Percentiles rank a stretch among this genome's conserved stretches.
Evolutionary conservation across 129 eudicot species (phyloP).

Genomic region (Artemisia annua): DNA sequence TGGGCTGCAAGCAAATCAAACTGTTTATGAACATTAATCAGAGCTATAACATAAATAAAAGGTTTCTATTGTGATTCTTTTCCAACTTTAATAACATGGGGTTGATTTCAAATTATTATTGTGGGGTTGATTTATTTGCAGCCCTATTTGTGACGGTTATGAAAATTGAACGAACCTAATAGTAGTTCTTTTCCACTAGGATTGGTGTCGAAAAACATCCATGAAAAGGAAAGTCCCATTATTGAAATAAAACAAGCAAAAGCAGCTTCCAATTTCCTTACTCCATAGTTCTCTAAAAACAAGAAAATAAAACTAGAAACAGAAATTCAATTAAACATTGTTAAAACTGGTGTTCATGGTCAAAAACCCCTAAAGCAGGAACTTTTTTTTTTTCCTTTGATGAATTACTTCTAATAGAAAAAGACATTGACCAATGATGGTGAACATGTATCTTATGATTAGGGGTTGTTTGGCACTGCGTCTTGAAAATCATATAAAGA

Average conservation of each 20-base stretch:
- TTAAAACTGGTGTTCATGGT: not conserved
- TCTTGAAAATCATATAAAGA: too few relatives aligned
- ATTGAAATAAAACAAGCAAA: slow-evolving; percentile 64
- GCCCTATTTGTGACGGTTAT: not conserved
- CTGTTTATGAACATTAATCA: not conserved
- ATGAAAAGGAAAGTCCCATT: slow-evolving; percentile 72
- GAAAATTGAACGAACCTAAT: slow-evolving; percentile 36
- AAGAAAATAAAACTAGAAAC: slow-evolving; percentile 63
- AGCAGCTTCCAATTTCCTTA: slow-evolving; percentile 72
- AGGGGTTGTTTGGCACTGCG: too few relatives aligned
- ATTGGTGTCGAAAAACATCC: slow-evolving; percentile 71
- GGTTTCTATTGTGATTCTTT: too few relatives aligned
- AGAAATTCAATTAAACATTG: not conserved
- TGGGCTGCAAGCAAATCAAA: slow-evolving; percentile 18
- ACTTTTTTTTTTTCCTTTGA: too few relatives aligned
- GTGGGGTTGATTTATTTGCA: slow-evolving; percentile 12
- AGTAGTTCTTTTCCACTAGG: slow-evolving; percentile 59
- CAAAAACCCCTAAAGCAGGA: too few relatives aligned
- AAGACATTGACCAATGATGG: too few relatives aligned
- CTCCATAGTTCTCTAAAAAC: slow-evolving; percentile 80
- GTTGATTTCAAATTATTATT: not conserved
- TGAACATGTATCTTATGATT: too few relatives aligned
- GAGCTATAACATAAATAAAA: not conserved
- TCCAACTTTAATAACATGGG: not conserved
- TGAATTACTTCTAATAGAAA: too few relatives aligned